Evolutionary conservation across 768 basidiomycete species (phyloP), one percentile per base, ranked within the genome.

Genomic region (Serendipita sp.): DNA sequence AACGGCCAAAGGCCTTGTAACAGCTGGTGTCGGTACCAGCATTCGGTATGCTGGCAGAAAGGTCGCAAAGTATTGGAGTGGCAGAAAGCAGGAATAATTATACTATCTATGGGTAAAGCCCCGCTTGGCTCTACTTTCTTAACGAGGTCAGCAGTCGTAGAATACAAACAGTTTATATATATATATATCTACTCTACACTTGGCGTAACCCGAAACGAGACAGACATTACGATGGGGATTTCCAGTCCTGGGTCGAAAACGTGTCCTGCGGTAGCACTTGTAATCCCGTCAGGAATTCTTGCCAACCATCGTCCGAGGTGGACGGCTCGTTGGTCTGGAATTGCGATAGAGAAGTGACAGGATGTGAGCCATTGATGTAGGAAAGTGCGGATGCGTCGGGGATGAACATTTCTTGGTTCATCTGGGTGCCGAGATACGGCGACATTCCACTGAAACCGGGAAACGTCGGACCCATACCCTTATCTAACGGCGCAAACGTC

Each of bases 1-100:
- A 75, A 78, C 86, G 3, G 66, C 90, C 64, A 97, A 96, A 74
- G 92, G 93, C 28, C 70, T 97, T 53, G 80, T 87, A 20, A 91
- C 85, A 63, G 88, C 89, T 7, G 93, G 93, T 3, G 65, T 87
- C 9, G 76, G 78, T 53, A 93, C 92, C 78, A 89, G 88, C 70
- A 63, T 84, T 3, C 81, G 80, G 44, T 97, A 97, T 68, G 75
- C 81, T 48, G 66, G 78, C 26, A 82, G 84, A 50, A 97, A 97
- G 34, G 34, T 38, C 14, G 73, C 79, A 41, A 97, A 97, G 73
- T 96, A 91, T 87, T 88, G 88, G 82, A 72, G 71, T 61, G 73
- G 75, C 13, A 48, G 26, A 20, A 48, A 48, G 5, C 45, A 20
- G n/a, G 20, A 48, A 48, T 48, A 48, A 48, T 48, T 48, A 48